Base-by-base conservation (phyloP, 257 asterid species). In the Gardenia jasminoides region DNA sequence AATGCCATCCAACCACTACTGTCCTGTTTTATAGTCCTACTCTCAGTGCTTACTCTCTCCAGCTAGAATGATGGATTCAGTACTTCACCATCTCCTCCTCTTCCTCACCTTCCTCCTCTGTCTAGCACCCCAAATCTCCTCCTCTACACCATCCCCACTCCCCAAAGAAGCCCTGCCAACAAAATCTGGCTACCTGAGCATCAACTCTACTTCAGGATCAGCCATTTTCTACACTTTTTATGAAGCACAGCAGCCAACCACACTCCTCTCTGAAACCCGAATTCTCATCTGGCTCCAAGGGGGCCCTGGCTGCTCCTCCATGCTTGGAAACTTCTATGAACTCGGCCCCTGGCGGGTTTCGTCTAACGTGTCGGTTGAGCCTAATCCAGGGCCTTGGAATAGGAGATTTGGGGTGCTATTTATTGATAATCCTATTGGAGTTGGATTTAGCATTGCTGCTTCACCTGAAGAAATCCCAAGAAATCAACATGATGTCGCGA, bases 261-360 rank as follows among this genome's bases (percentile, higher is more conserved):
- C 62, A 7, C 76, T 92, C 48, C 72, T 80, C 62, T 77, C 92
- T 67, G 78, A 87, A 43, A 85, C 89, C 58, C 97, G 95, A 43
- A 81, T 93, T 47, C 81, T 89, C 46, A 85, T 93, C 41, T 93
- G 98, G 97, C 97, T 92, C 11, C 96, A 94, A 84, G 98, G 96
- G 1, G 96, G 98, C 69, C 97, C 95, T 64, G 97, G 97, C 44
- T 94, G 98, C 72, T 89, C 97, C 2, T 94, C 97, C 59, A 88
- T 92, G 97, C 10, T 91, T 0, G 98, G 88, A 20, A 94, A 94
- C 80, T 92, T 90, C 36, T 90, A 81, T 50, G 97, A 94, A 84
- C 85, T 92, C 50, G 97, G 96, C 19, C 97, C 97, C 6, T 94
- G 95, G 92, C 86, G 89, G 1, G 88, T 92, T 20, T 83, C 82